Base-by-base conservation (phyloP, 2,329 filamentous ascomycete species). In the Fusarium goolgardi region DNA sequence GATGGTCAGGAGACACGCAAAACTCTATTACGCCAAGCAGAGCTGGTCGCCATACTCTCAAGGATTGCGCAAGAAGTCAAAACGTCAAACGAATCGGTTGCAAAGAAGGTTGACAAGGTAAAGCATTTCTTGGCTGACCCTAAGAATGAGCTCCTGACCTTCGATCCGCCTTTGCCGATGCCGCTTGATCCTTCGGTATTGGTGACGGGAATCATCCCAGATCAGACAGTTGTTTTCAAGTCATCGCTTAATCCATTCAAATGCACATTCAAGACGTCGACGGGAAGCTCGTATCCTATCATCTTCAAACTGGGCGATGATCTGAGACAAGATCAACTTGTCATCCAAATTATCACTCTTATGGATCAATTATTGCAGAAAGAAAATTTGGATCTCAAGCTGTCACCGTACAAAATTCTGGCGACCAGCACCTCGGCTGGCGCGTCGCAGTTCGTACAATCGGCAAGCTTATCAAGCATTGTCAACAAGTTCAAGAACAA, bases 281-380 rank as follows among this genome's bases (percentile, higher is more conserved):
- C 87, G 3, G 92, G 92, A 10, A 86, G 85, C 39, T 91, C 90
- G 62, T 99, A 98, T 76, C 91, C 95, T 12, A 91, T 99, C 67
- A 91, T 98, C 54, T 99, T 99, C 87, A 99, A 99, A 79, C 94
- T 94, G 2, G 96, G 96, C 35, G 96, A 99, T 76, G 96, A 99
- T 76, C 84, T 99, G 52, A 91, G 96, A 16, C 96, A 99, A 79
- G 96, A 99, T 75, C 96, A 99, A 76, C 87, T 99, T 4, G 95
- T 99, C 35, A 96, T 99, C 55, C 96, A 89, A 75, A 98, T 98
- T 75, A 97, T 99, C 77, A 97, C 93, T 0, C 86, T 99, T 18
- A 99, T 99, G 96, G 96, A 99, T 74, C 92, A 95, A 60, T 87
- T 99, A 2, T 85, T 99, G 6, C 92, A 93, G 62, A 97, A 98